phyloP scores from a whole-genome alignment of 176 grass and related monocot genomes.

The Rhynchospora breviuscula region DNA sequence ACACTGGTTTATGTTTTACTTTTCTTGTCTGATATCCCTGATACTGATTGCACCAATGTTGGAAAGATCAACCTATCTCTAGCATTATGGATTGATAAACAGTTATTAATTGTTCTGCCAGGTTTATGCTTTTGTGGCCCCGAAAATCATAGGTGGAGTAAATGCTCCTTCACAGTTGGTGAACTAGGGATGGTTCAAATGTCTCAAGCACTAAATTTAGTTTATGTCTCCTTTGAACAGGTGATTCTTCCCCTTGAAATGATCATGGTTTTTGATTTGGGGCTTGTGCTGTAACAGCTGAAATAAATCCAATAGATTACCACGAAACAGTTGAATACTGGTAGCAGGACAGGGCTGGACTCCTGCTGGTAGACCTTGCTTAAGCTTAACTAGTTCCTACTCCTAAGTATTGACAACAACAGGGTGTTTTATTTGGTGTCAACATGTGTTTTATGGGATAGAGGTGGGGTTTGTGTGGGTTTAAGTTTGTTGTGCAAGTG shows the following conservation, averaged over 20 bases:
- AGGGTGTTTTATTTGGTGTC: neutral
- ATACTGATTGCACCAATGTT: neutral
- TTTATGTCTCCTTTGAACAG: conserved; percentile 83
- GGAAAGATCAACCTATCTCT: neutral
- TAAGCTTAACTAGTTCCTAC: neutral
- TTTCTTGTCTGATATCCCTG: neutral
- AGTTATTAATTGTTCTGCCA: conserved; percentile 23
- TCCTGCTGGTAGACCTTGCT: neutral
- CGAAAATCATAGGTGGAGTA: conserved; percentile 93
- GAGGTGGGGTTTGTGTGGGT: neutral
- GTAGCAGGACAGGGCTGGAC: neutral
- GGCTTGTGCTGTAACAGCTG: neutral
- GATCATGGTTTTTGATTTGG: neutral
- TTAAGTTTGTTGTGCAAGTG: neutral
- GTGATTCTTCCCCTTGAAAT: conserved; percentile 24
- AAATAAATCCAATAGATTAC: neutral
- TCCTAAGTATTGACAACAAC: neutral
- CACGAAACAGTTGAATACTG: neutral
- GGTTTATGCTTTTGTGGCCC: conserved; percentile 76
- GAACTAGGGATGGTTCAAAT: conserved; percentile 92
- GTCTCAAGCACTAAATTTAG: conserved; percentile 82
- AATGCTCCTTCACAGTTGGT: conserved; percentile 85
- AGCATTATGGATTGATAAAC: conserved; percentile 5
- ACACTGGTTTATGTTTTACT: conserved; percentile 15
- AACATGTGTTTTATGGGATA: neutral